Evolutionary conservation across 805 yeast species (phyloP), one percentile per base, ranked within the genome.

Genomic region (Suhomyces pyralidae): DNA sequence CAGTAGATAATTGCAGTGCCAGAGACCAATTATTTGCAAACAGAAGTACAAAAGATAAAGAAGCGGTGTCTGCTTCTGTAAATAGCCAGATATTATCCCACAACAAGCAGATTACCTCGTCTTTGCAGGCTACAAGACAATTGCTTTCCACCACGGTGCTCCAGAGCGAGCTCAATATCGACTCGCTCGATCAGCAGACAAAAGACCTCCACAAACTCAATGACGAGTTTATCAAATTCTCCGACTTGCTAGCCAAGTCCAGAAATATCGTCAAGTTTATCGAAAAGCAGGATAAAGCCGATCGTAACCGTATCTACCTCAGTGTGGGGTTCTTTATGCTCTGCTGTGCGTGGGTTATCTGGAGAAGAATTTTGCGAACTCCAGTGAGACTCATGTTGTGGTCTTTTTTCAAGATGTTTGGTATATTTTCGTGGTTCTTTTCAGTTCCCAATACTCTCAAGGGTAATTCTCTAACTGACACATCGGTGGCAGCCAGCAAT

Each of bases 111-210:
- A 76, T 81, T 45, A 79, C 84, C 1, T 61, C 70, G 22, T 70
- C 79, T 20, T 66, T 81, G 28, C 81, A 80, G 59, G 68, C 73
- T 5, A 75, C 84, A 0, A 71, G 78, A 51, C 78, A 78, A 45
- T 61, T 81, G 55, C 66, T 81, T 68, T 73, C 79, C 44, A 71
- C 81, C 24, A 73, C 83, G 0, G 68, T 81, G 1, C 58, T 81
- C 55, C 82, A 81, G 51, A 76, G 81, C 10, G 85, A 81, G 52
- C 65, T 79, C 51, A 80, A 80, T 55, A 64, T 80, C 5, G 77
- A 78, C 44, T 73, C 80, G 5, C 60, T 81, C 7, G 78, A 78
- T 34, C 74, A 71, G 45, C 83, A 82, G 30, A 68, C 81, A 0
- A 62, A 71, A 26, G 77, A 76, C 38, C 63, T 81, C 51, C 51